A percentile compares a stretch with the other conserved stretches of the same genome.
Evolutionary conservation across 441 rosid genomes (phyloP).

Genomic region (Populus hybrid): DNA sequence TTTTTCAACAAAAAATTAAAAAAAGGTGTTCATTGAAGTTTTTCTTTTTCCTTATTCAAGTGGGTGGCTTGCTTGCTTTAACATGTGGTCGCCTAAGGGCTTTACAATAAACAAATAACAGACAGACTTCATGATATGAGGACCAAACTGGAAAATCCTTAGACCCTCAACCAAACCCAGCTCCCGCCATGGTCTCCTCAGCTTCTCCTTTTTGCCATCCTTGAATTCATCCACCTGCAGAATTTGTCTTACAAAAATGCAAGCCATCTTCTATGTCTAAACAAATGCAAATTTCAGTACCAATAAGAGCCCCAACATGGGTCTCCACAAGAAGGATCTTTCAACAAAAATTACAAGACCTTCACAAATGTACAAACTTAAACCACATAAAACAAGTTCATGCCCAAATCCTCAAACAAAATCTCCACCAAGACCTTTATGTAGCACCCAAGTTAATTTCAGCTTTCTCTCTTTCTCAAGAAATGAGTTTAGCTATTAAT

Average conservation of each 20-base stretch:
- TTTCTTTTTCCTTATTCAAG: too few species aligned
- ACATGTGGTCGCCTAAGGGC: too few species aligned
- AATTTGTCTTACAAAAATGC: background rate
- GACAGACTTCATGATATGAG: too few species aligned
- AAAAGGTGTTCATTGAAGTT: too few species aligned
- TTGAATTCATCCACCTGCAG: too few species aligned
- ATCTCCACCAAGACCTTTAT: slow-evolving; percentile 41
- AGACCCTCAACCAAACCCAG: too few species aligned
- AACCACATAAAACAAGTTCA: slow-evolving; percentile 52
- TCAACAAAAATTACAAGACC: slow-evolving; percentile 60
- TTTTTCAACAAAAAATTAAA: too few species aligned
- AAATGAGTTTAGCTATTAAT: slow-evolving; percentile 39
- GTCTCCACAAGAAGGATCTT: slow-evolving; percentile 61
- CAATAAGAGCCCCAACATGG: slow-evolving; percentile 65
- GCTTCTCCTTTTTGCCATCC: too few species aligned
- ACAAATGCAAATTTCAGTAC: slow-evolving; percentile 33
- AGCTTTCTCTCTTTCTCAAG: slow-evolving; percentile 51
- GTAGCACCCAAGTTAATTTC: slow-evolving; percentile 62
- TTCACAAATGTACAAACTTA: slow-evolving; percentile 58
- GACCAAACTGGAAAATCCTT: too few species aligned
- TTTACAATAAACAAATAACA: too few species aligned
- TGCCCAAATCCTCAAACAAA: slow-evolving; percentile 43
- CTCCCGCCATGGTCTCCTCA: too few species aligned
- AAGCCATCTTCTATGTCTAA: slow-evolving; percentile 6
- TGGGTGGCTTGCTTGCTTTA: too few species aligned